A percentile compares a stretch with the other conserved stretches of the same genome.
Conservation (phyloP, 805 yeast genomes). For the Starmera dryadoides region DNA sequence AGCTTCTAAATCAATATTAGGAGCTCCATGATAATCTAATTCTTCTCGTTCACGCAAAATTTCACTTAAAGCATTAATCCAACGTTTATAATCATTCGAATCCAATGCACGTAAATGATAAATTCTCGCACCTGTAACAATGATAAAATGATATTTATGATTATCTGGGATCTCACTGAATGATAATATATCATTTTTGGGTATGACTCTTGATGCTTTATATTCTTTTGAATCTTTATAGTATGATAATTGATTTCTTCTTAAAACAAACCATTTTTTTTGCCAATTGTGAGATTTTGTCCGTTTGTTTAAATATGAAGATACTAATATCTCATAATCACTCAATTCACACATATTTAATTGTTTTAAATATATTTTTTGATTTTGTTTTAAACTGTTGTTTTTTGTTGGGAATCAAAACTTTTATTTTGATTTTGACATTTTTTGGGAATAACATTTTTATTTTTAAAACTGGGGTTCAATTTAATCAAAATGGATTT, state of each 20-base stretch:
- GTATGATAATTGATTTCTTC: constrained; percentile 30
- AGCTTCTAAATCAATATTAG: neutral
- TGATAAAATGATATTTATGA: constrained; percentile 14
- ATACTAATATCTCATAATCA: constrained; percentile 14
- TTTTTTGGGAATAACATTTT: too few relatives aligned
- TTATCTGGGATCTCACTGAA: constrained; percentile 15
- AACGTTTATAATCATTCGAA: constrained; percentile 11
- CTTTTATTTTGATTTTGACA: too few relatives aligned
- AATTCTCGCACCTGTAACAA: constrained; percentile 14
- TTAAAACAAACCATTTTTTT: constrained; percentile 30
- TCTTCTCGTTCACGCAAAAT: constrained; percentile 9
- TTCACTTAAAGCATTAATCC: constrained; percentile 11
- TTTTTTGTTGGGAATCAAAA: too few relatives aligned
- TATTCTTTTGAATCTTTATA: constrained; percentile 32
- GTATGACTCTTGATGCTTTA: constrained; percentile 28
- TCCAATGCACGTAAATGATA: constrained; percentile 15
- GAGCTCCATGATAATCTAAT: too few relatives aligned
- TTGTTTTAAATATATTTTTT: too few relatives aligned
- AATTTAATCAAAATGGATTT: too few relatives aligned
- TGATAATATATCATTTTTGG: constrained; percentile 10
- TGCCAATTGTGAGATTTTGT: constrained; percentile 30
- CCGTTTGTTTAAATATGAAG: constrained; percentile 26
- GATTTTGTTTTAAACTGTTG: too few relatives aligned
- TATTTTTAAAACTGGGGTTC: too few relatives aligned
- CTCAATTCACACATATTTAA: neutral